Evolutionary conservation across 495 filamentous ascomycete species (phyloP).

Genomic region (Aspergillus asperescens): DNA sequence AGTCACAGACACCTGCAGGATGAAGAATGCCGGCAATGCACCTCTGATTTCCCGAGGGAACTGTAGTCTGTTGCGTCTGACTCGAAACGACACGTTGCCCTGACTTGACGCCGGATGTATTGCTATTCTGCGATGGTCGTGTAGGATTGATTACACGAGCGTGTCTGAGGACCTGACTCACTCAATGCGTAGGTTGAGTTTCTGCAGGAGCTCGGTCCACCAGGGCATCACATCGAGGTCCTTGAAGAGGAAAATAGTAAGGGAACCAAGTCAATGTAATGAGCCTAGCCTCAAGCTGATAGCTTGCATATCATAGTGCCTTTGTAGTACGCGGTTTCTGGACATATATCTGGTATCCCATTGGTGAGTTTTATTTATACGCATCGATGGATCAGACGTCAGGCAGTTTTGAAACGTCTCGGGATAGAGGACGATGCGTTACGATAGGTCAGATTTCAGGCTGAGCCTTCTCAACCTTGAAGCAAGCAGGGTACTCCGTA

Average conservation of each 20-base stretch:
- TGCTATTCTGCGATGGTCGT: background rate
- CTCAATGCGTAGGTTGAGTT: background rate
- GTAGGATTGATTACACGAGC: background rate
- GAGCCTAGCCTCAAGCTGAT: no score
- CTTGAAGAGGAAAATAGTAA: no score
- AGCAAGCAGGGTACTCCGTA: background rate
- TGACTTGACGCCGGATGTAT: background rate
- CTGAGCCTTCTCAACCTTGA: no score
- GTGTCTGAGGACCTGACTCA: background rate
- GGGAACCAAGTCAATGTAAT: background rate
- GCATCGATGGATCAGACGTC: background rate
- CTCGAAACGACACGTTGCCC: no score
- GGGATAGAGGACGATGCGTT: slow-evolving; percentile 4
- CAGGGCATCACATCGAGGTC: no score
- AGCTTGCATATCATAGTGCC: background rate
- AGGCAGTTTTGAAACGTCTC: slow-evolving; percentile 2
- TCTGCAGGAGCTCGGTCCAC: no score
- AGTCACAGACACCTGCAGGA: slow-evolving; percentile 4
- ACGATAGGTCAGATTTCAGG: slow-evolving; percentile 7
- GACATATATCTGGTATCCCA: background rate
- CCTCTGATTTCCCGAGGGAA: background rate
- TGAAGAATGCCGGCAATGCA: slow-evolving; percentile 18
- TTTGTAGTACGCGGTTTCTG: background rate
- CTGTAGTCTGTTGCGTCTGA: background rate
- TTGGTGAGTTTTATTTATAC: background rate